Evolutionary conservation across 257 asterid genomes (phyloP).

Genomic region (Anisodus tanguticus): DNA sequence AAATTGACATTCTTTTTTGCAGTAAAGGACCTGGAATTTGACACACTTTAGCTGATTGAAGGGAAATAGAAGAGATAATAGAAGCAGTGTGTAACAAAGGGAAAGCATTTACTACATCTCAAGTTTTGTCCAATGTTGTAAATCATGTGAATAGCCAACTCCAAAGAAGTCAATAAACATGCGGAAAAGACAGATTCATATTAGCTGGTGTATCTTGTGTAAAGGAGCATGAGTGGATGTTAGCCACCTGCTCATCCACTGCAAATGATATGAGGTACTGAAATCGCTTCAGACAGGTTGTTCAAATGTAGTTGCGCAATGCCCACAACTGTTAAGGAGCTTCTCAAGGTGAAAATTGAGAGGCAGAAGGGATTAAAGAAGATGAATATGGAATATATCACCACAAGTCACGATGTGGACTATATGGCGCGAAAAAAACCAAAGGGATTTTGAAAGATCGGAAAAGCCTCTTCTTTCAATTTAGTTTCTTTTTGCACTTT

Average conservation of each 20-base stretch:
- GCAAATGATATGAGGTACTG: slow-evolving; percentile 13
- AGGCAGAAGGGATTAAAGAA: slow-evolving; percentile 8
- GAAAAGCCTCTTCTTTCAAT: slow-evolving; percentile 8
- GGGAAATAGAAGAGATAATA: neutral
- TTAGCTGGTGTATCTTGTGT: slow-evolving; percentile 22
- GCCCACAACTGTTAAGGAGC: slow-evolving; percentile 13
- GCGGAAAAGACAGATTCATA: neutral
- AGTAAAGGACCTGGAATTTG: slow-evolving; percentile 14
- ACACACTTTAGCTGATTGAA: neutral
- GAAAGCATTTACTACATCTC: neutral
- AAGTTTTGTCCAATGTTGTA: neutral
- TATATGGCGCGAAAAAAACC: neutral
- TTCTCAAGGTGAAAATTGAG: neutral
- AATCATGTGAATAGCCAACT: neutral
- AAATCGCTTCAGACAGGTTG: neutral
- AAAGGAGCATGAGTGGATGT: slow-evolving; percentile 18
- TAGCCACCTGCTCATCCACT: slow-evolving; percentile 8
- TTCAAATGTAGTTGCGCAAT: neutral
- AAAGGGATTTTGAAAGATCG: neutral
- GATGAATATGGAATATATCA: neutral
- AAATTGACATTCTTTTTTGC: neutral
- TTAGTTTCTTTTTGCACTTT: neutral
- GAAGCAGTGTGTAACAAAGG: neutral
- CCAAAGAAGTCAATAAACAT: neutral
- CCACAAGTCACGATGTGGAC: slow-evolving; percentile 10